Base-by-base conservation (phyloP, 2,329 filamentous ascomycete genomes). In the Fusarium sp. region DNA sequence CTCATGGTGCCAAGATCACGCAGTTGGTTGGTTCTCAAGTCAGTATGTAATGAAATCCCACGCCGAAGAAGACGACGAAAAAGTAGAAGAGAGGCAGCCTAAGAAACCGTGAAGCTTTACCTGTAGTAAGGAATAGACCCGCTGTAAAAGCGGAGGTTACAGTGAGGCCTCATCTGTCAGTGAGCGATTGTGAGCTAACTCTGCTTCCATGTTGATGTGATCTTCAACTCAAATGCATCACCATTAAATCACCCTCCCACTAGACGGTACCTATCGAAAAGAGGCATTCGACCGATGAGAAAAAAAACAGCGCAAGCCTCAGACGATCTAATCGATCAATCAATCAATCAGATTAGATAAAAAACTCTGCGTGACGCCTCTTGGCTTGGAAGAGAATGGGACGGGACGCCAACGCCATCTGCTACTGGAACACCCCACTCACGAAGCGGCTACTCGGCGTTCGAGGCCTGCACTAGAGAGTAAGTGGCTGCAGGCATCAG, bases 281-380 rank as follows among this genome's bases (percentile, higher is more conserved):
- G 11, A 33, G 43, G 20, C 18, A 48, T 28, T 42, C 5, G 34
- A 28, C 31, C 34, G 15, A 50, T 8, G 4, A n/a, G 6, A 40
- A 38, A 20, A 20, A 28, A 33, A 34, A 43, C 42, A 34, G 44
- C 45, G 36, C 26, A 52, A 36, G 15, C 10, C 13, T 67, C 58
- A 43, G 18, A 17, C 31, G 66, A 70, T 68, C 68, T 70, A 65
- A 70, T 70, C 68, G 57, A 63, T 70, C 68, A 55, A 63, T 70
- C 68, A 55, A 63, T 70, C 68, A 55, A 72, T 72, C 69, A 64
- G 69, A 72, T 72, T 72, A 72, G 69, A 72, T 72, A 68, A 72
- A 70, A 40, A 55, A 69, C 55, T 58, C 44, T 53, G 15, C 31
- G n/a, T 46, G 15, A 33, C 22, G 20, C 38, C 39, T 22, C 45